Base-by-base conservation (phyloP, 2,329 filamentous ascomycete species). In the Neoarthrinium moseri region DNA sequence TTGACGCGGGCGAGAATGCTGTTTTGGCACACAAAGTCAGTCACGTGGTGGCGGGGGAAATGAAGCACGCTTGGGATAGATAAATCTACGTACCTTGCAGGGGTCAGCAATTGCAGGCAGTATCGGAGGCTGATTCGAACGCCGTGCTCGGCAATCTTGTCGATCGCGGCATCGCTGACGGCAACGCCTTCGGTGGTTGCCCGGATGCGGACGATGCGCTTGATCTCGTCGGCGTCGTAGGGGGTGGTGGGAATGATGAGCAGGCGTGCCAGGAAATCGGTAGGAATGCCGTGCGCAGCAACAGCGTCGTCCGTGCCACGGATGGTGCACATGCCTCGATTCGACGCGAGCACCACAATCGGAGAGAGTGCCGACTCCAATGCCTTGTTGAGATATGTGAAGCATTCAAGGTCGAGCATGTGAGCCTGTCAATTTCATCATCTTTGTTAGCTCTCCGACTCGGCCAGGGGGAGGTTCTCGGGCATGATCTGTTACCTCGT, bases 321-420 rank as follows among this genome's bases (percentile, higher is more conserved):
- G 63, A 99, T 94, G 54, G 90, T 88, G 54, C 89, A 92, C 76
- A 91, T 86, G 66, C 94, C 94, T 60, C 94, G 87, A 74, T 99
- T 99, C 33, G 94, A 97, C 49, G 94, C 94, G 50, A 99, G 85
- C 56, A 99, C 94, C 51, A 99, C 94, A 62, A 99, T 96, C 47
- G 94, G 94, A 2, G 92, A 92, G 62, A 99, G 95, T 55, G 85
- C 82, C 46, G 89, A 91, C 77, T 99, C 94, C 56, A 99, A 80
- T n/a, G 94, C 94, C 63, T 91, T 89, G 77, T 97, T 97, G 62
- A 99, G 84, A 72, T 96, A 99, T 56, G 94, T 97, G 73, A 97
- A 99, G 75, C 91, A 95, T 75, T 99, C 94, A 57, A 99, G 87
- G 68, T 99, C 94, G 59, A 99, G 90, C 94, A 99, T 99, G 75